A percentile compares a stretch with the other conserved stretches of the same genome.
Conservation (phyloP, 2,329 filamentous ascomycete species). For the Ophiostoma triangulosporum region DNA sequence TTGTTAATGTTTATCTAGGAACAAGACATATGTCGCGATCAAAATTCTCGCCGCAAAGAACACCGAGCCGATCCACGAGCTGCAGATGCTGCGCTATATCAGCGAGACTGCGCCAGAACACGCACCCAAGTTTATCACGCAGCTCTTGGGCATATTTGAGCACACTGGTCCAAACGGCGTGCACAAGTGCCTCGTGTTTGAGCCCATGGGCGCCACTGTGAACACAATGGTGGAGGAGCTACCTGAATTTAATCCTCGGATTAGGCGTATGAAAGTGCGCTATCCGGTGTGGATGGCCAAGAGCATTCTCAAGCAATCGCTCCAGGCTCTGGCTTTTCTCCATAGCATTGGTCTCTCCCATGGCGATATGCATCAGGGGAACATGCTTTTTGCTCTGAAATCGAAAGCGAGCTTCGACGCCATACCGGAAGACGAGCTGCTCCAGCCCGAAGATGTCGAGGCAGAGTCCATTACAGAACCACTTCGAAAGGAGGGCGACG, state of each 20-base stretch:
- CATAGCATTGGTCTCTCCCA: slow-evolving; percentile 8
- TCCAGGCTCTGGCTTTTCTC: slow-evolving; percentile 4
- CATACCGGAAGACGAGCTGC: background rate
- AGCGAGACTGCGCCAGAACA: background rate
- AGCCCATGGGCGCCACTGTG: slow-evolving; percentile 4
- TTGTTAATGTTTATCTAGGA: no score
- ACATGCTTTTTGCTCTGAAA: slow-evolving; percentile 15
- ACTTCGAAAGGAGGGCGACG: background rate
- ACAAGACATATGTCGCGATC: background rate
- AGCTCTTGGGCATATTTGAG: background rate
- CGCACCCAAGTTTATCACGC: background rate
- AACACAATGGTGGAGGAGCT: slow-evolving; percentile 2
- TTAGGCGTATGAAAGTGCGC: background rate
- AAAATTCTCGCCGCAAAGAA: background rate
- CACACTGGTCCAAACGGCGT: slow-evolving; percentile 2
- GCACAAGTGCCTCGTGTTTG: slow-evolving; percentile 7
- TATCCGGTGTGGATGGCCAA: slow-evolving; percentile 4
- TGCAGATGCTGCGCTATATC: background rate
- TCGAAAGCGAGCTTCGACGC: background rate
- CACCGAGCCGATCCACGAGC: background rate
- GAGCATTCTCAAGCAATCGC: background rate
- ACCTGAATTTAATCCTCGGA: background rate
- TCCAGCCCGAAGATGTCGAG: background rate
- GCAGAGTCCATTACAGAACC: background rate
- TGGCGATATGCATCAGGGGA: slow-evolving; percentile 10